These are phyloP conservation scores for Globisporangium heterothallicum DNA, from an alignment of 352 stramenopile genomes.

Conservation along the genomic window DNA sequence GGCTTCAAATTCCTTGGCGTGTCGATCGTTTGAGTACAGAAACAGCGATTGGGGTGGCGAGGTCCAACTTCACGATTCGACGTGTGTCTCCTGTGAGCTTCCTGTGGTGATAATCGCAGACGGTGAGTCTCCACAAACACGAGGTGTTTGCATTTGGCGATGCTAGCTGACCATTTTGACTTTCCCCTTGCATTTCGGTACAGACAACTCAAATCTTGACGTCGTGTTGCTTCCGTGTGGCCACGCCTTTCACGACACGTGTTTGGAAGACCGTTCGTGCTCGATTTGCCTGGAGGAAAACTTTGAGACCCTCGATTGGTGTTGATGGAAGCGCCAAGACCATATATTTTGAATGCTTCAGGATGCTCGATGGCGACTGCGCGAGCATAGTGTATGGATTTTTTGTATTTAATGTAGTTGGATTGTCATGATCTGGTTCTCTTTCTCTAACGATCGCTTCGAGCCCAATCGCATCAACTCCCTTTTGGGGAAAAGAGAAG, in stretches of 20 bases:
- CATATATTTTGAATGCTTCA: too few relatives aligned
- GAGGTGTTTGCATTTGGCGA: conserved; percentile 5
- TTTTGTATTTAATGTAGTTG: conserved; percentile 1
- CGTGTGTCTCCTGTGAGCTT: conserved; percentile 65
- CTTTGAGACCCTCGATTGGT: conserved; percentile 40
- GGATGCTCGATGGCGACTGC: not conserved
- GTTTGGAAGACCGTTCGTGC: conserved; percentile 56
- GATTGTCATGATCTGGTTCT: not conserved
- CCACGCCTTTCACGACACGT: conserved; percentile 71
- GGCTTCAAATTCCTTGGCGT: conserved; percentile 16
- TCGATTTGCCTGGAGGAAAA: conserved; percentile 61
- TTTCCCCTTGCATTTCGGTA: conserved; percentile 6
- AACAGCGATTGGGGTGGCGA: conserved; percentile 86
- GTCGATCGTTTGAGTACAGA: conserved; percentile 67
- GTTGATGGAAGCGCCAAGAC: not conserved
- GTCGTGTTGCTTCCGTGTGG: conserved; percentile 72
- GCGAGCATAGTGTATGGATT: conserved; percentile 8
- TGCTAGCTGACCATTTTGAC: not conserved
- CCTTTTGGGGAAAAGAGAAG: not conserved
- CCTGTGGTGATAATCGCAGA: conserved; percentile 77
- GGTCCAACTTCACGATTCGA: conserved; percentile 79
- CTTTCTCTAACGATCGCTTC: not conserved
- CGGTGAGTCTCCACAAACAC: too few relatives aligned
- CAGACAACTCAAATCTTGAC: conserved; percentile 75
- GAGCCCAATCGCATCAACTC: too few relatives aligned